Conservation (phyloP, 1,284 basidiomycete species). For the Agaricales sp. region DNA sequence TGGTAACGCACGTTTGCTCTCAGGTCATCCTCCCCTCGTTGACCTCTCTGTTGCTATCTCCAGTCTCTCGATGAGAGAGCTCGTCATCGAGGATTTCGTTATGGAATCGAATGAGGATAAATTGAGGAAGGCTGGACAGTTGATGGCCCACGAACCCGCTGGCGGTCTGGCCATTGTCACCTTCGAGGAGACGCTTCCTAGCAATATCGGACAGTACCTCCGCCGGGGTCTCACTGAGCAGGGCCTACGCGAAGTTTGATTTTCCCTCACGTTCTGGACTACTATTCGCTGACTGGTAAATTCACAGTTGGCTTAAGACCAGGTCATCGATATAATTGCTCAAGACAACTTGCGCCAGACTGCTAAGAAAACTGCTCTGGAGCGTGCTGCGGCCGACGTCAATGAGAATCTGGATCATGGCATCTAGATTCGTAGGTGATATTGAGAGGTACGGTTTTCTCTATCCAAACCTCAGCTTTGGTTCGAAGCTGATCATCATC, state of each 20-base stretch:
- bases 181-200: conserved; percentile 95
- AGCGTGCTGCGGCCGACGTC: conserved; percentile 90
- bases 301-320: conserved; percentile 54
- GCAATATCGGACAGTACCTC: conserved; percentile 86
- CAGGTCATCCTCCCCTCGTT: conserved; percentile 93
- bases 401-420: conserved; percentile 83
- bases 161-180: conserved; percentile 96
- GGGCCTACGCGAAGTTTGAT: conserved; percentile 74
- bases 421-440: conserved; percentile 79
- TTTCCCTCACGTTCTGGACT: conserved; percentile 2
- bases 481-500: conserved; percentile 4
- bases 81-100: conserved; percentile 95
- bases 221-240: conserved; percentile 74
- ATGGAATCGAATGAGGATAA: conserved; percentile 90
- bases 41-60: conserved; percentile 99
- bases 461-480: conserved; percentile 7
- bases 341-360: conserved; percentile 92
- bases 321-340: conserved; percentile 72
- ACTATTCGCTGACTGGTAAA: conserved; percentile 4
- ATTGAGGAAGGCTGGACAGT: conserved; percentile 84
- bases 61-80: conserved; percentile 92
- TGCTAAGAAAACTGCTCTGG: conserved; percentile 97
- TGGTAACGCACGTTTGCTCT: conserved; percentile 1
- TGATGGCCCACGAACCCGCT: conserved; percentile 96
- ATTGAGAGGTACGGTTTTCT: conserved; percentile 57